Evolutionary conservation across 2,329 filamentous ascomycete species (phyloP).

Genomic region (Penicillium sp.): DNA sequence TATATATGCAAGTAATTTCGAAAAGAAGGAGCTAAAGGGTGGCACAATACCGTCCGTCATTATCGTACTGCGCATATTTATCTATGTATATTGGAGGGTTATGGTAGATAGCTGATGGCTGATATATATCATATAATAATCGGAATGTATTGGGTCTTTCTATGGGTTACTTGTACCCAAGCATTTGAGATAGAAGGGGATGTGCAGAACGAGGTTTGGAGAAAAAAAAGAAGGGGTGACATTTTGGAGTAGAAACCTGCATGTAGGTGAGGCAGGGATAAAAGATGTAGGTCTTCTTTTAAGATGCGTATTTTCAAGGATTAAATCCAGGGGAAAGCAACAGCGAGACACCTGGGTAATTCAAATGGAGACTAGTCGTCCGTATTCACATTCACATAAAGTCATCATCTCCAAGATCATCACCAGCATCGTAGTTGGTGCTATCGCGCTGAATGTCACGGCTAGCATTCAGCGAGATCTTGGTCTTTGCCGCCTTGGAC

Average conservation of each 20-base stretch:
- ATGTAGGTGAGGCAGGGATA: not conserved
- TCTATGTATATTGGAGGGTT: not conserved
- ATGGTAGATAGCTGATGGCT: not conserved
- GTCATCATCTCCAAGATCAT: constrained; percentile 68
- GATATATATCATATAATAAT: constrained; percentile 4
- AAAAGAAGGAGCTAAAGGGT: no score
- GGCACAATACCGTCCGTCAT: no score
- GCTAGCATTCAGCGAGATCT: constrained; percentile 71
- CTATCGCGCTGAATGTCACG: constrained; percentile 64
- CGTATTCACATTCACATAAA: constrained; percentile 45
- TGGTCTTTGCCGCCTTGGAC: constrained; percentile 93
- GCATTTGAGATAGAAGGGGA: constrained; percentile 2
- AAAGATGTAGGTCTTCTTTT: not conserved
- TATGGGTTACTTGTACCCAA: constrained; percentile 17
- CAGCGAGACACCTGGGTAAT: constrained; percentile 6
- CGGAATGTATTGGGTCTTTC: constrained; percentile 11
- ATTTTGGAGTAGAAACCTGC: not conserved
- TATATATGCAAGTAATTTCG: no score
- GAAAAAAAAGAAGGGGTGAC: not conserved
- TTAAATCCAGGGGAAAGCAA: constrained; percentile 4
- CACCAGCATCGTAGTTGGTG: constrained; percentile 77
- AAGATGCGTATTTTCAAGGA: constrained; percentile 13
- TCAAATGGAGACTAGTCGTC: constrained; percentile 12
- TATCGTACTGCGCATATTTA: no score
- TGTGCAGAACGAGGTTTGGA: constrained; percentile 14